Base-by-base conservation (phyloP, 1,284 basidiomycete genomes). In the Takashimella koratensis region DNA sequence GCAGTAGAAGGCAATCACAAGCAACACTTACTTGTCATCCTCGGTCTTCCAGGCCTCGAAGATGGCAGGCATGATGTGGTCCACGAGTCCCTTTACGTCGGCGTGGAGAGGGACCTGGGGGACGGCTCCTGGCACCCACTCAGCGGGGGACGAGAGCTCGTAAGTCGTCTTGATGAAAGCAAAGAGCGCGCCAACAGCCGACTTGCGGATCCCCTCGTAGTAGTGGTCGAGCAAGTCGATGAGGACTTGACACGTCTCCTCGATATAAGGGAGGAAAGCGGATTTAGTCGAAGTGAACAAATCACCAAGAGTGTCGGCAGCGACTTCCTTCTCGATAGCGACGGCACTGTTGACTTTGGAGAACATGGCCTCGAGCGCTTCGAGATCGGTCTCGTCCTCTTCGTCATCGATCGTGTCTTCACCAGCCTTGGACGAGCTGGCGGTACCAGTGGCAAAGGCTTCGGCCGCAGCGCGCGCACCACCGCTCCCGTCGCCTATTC, bases 251-350 rank as follows among this genome's bases (percentile, higher is more conserved):
- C 90, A 85, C 66, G 84, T 87, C 62, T 78, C 67, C 68, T 80
- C 78, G 46, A 82, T 65, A 74, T 84, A 98, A 4, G 93, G 93
- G 63, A 98, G 79, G 85, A 97, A 98, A 67, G 89, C 86, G 40
- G 75, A 76, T 69, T 86, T 85, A 49, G 92, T 95, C 45, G 88
- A 82, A 43, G 84, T 80, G 75, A 98, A 98, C 57, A 99, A 79
- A 51, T 90, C 88, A 53, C 95, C 92, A 59, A 98, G 86, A 25
- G 95, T 92, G 75, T 98, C 95, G 39, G 93, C 92, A 5, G 96
- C 95, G 54, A 98, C 96, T 80, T 98, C 96, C 79, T 99, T 99
- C 81, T 99, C 96, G 54, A 98, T 92, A 50, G 94, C 95, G 63
- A 98, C 88, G 44, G 94, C 94, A 66, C 88, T 92, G 80, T 94